These are phyloP conservation scores for Lignosus rhinocerotis DNA, from an alignment of 1,284 basidiomycete species.

Conservation along the genomic window DNA sequence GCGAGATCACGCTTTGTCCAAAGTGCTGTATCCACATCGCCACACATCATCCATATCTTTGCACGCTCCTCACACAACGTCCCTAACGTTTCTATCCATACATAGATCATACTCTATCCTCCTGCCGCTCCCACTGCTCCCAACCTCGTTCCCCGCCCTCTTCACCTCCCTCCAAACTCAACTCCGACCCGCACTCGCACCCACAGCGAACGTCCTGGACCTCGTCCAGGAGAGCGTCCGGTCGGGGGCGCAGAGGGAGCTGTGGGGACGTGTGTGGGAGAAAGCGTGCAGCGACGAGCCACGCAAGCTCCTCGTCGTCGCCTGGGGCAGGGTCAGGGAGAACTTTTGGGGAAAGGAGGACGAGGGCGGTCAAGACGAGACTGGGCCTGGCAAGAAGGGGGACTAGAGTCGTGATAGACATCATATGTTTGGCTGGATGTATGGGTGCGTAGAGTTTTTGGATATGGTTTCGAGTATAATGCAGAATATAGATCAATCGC, in stretches of 20 bases:
- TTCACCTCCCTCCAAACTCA: slow-evolving; percentile 26
- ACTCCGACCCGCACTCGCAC: slow-evolving; percentile 32
- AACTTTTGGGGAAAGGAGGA: slow-evolving; percentile 23
- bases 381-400: not conserved
- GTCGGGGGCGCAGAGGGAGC: slow-evolving; percentile 29
- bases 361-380: not conserved
- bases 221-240: slow-evolving; percentile 29
- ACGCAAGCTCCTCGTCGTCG: slow-evolving; percentile 31
- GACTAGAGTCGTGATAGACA: not conserved
- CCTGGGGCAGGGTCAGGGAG: slow-evolving; percentile 31
- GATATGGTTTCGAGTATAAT: too few relatives aligned
- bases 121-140: slow-evolving; percentile 7
- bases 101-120: slow-evolving; percentile 27
- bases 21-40: not conserved
- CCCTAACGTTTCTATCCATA: not conserved
- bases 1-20: not conserved
- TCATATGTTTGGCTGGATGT: too few relatives aligned
- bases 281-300: slow-evolving; percentile 34
- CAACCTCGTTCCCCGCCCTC: slow-evolving; percentile 23
- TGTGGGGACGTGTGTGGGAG: slow-evolving; percentile 31
- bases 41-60: not conserved
- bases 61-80: too few relatives aligned
- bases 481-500: too few relatives aligned
- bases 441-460: too few relatives aligned
- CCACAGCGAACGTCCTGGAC: slow-evolving; percentile 29